Percentiles rank a stretch among this genome's conserved stretches.
Conservation (phyloP, 805 yeast genomes). For the Wickerhamiella qilinensis region DNA sequence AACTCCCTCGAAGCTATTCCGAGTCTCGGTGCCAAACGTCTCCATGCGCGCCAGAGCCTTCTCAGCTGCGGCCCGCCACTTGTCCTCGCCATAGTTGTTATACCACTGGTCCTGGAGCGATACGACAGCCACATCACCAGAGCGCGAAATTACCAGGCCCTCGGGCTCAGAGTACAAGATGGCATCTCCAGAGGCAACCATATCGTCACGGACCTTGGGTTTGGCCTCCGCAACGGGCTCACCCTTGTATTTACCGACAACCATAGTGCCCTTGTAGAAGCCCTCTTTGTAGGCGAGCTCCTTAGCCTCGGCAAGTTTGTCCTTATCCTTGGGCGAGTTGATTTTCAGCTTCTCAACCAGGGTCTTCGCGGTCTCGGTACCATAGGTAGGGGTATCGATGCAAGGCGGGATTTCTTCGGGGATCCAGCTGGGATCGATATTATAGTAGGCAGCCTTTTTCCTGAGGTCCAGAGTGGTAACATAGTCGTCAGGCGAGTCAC, state of each 20-base stretch:
- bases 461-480: slow-evolving; percentile 71
- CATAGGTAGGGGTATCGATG: slow-evolving; percentile 69
- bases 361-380: slow-evolving; percentile 72
- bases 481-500: slow-evolving; percentile 97
- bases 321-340: slow-evolving; percentile 83
- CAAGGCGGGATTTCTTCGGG: slow-evolving; percentile 45
- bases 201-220: slow-evolving; percentile 66
- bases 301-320: slow-evolving; percentile 79
- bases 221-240: slow-evolving; percentile 85
- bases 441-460: slow-evolving; percentile 82
- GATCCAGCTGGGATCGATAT: slow-evolving; percentile 78
- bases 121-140: slow-evolving; percentile 93
- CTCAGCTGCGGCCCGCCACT: slow-evolving; percentile 69
- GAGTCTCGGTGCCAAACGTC: slow-evolving; percentile 66
- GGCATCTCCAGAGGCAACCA: slow-evolving; percentile 63
- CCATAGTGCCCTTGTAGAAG: slow-evolving; percentile 75
- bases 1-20: slow-evolving; percentile 84
- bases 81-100: slow-evolving; percentile 88
- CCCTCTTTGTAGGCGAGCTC: slow-evolving; percentile 94
- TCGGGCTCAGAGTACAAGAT: slow-evolving; percentile 93
- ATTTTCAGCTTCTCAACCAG: slow-evolving; percentile 78
- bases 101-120: slow-evolving; percentile 98
- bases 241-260: slow-evolving; percentile 70
- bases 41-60: slow-evolving; percentile 66
- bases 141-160: slow-evolving; percentile 73